phyloP scores from a whole-genome alignment of 2,329 filamentous ascomycete species.

The Aspergillus melleus region DNA sequence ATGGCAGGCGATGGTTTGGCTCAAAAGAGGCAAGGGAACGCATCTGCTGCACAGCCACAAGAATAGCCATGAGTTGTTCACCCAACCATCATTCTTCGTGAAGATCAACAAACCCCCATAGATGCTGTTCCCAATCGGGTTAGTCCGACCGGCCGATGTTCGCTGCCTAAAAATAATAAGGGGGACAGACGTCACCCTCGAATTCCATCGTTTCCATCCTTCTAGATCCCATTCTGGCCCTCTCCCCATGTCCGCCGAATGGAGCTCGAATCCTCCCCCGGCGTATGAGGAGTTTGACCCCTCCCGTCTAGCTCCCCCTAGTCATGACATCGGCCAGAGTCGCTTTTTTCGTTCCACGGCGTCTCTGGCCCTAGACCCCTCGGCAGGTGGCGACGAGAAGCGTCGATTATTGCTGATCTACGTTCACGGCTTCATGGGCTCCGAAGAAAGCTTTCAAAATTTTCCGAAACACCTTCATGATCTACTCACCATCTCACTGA shows the following conservation, averaged over 20 bases:
- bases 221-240: background rate
- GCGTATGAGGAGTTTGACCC: background rate
- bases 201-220: background rate
- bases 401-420: conserved; percentile 73
- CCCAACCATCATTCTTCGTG: background rate
- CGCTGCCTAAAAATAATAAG: conserved; percentile 1
- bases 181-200: background rate
- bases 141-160: background rate
- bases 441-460: conserved; percentile 80
- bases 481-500: conserved; percentile 65
- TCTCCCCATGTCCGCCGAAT: background rate
- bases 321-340: background rate
- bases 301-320: background rate
- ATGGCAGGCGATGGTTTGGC: background rate
- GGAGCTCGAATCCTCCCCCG: background rate
- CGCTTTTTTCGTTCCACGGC: conserved; percentile 2
- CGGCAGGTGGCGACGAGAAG: conserved; percentile 8
- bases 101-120: background rate
- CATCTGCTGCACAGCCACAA: background rate
- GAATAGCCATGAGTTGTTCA: background rate
- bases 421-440: conserved; percentile 88
- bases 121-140: background rate
- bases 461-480: conserved; percentile 87
- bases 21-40: background rate
- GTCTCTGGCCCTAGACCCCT: background rate